Evolutionary conservation across 1,284 basidiomycete genomes (phyloP), one percentile per base, ranked within the genome.

Genomic region (Paramarasmius palmivorus): DNA sequence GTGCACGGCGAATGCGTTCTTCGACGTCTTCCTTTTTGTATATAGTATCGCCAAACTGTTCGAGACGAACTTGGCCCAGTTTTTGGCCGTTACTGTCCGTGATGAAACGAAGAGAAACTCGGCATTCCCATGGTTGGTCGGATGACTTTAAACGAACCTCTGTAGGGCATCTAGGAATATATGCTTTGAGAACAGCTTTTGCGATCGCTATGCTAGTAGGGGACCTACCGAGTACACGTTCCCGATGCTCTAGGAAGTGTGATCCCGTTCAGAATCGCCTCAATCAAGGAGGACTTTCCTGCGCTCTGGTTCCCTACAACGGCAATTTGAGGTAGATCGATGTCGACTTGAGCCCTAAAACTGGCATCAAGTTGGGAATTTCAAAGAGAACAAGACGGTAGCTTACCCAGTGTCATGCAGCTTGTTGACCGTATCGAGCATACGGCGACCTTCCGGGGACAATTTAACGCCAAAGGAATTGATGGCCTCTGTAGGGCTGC

Each of bases 151-250:
- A 51, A 12, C 60, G 54, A 49, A 62, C 61, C 44, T 67, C 65
- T 29, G 57, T 62, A 2, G 65, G 65, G 44, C 65, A 65, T 20
- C 63, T 66, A 32, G 15, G n/a, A 26, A 26, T 23, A 41, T 12
- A 19, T 12, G 15, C 8, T 7, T n/a, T 40, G 10, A 35, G 23
- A n/a, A 47, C 20, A 17, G n/a, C 34, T 35, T 25, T 5, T 10
- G 52, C 0, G 61, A 58, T 47, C 63, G 68, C 52, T 68, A 67
- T 55, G 65, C n/a, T n/a, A n/a, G 35, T 36, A 67, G 4, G 66
- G 64, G 48, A 10, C 40, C 19, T 69, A 73, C 52, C 71, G 54
- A n/a, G 70, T 73, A 53, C 70, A 72, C 12, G 70, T 70, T 6
- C 69, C 70, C 19, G 58, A 59, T 32, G 65, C 62, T 19, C 70